Percentiles rank a stretch among this genome's conserved stretches.
phyloP scores from a whole-genome alignment of 306 rosid genomes.

The Calophaca sinica region DNA sequence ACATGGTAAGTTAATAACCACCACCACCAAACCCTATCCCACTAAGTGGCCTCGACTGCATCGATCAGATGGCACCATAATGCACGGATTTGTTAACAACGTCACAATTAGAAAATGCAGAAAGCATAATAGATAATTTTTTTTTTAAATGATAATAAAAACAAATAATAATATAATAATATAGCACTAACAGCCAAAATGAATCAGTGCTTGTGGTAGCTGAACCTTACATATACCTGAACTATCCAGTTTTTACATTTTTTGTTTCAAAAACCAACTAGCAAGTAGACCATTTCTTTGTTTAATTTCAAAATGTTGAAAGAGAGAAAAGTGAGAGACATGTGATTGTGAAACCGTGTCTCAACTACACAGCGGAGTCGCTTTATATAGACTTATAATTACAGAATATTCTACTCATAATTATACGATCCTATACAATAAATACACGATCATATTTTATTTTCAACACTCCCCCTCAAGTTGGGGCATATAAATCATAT shows the following conservation, averaged over 20 bases:
- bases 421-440: too few relatives aligned
- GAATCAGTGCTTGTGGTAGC: background rate
- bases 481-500: too few relatives aligned
- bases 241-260: slow-evolving; percentile 2
- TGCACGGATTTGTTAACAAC: slow-evolving; percentile 16
- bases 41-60: background rate
- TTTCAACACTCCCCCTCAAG: too few relatives aligned
- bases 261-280: slow-evolving; percentile 29
- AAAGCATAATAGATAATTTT: slow-evolving; percentile 6
- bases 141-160: background rate
- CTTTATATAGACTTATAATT: too few relatives aligned
- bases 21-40: slow-evolving; percentile 9
- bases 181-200: slow-evolving; percentile 11
- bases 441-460: too few relatives aligned
- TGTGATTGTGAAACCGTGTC: too few relatives aligned
- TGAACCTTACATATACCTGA: slow-evolving; percentile 28
- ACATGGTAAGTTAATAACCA: slow-evolving; percentile 9
- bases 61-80: slow-evolving; percentile 14
- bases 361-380: too few relatives aligned
- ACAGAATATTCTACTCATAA: too few relatives aligned
- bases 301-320: slow-evolving; percentile 22
- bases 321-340: too few relatives aligned
- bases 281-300: slow-evolving; percentile 14
- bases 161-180: slow-evolving; percentile 3
- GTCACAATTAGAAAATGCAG: slow-evolving; percentile 26